A percentile compares a stretch with the other conserved stretches of the same genome.
These are phyloP conservation scores for Aristolochia californica DNA, from an alignment of 164 flowering plant species.

Conservation along the genomic window DNA sequence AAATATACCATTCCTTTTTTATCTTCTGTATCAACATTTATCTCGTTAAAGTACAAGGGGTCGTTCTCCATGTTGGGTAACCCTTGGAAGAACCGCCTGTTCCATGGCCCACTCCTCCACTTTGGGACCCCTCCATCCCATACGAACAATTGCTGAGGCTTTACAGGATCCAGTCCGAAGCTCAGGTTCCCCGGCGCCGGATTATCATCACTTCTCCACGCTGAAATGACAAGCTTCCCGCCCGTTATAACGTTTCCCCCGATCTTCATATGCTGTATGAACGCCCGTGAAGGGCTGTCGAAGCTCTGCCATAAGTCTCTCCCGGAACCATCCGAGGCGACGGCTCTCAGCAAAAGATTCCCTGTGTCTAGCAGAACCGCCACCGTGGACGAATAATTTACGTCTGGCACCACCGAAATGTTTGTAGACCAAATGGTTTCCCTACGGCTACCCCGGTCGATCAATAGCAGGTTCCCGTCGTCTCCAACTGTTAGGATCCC, in stretches of 20 bases:
- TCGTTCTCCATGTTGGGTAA: background rate
- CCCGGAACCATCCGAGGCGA: background rate
- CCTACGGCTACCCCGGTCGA: background rate
- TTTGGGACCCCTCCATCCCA: background rate
- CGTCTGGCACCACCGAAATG: background rate
- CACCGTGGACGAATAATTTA: background rate
- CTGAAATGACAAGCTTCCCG: slow-evolving; percentile 21
- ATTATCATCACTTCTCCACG: slow-evolving; percentile 35
- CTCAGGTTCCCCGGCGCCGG: slow-evolving; percentile 15
- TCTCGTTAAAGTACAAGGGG: background rate
- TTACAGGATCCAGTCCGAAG: background rate
- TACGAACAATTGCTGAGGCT: background rate
- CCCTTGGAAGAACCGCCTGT: background rate
- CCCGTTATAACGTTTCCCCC: slow-evolving; percentile 33
- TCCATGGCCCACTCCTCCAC: slow-evolving; percentile 4
- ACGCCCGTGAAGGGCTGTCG: slow-evolving; percentile 31
- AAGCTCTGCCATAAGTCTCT: slow-evolving; percentile 47
- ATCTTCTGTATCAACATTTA: background rate
- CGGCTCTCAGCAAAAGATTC: slow-evolving; percentile 25
- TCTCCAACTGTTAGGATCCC: slow-evolving; percentile 20
- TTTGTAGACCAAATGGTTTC: slow-evolving; percentile 24
- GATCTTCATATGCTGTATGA: slow-evolving; percentile 34
- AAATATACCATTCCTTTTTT: background rate
- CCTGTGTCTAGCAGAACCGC: slow-evolving; percentile 40
- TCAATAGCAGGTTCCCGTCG: slow-evolving; percentile 19